Evolutionary conservation across 2,329 filamentous ascomycete genomes (phyloP), one percentile per base, ranked within the genome.

Genomic region (Penicillium sp.): DNA sequence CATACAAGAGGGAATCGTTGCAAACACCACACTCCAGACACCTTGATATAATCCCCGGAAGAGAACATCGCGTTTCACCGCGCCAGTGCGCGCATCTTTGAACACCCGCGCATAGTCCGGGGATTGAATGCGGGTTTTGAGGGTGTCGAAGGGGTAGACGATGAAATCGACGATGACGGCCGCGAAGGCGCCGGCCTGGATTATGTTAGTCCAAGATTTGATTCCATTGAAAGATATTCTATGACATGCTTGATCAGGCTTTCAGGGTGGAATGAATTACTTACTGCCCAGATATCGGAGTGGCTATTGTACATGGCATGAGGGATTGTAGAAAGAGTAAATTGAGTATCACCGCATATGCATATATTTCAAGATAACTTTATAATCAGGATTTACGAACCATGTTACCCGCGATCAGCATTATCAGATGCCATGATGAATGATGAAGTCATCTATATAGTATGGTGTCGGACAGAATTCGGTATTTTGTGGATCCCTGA

Each of bases 81-180:
- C 69, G 10, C 74, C 73, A 14, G 76, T 74, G 1, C 66, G 64
- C 11, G 72, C 71, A 65, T 81, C 67, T 44, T 72, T 76, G 58
- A 80, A 90, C 0, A 81, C 72, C 33, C 74, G 74, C 25, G 77
- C 68, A 65, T 88, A 92, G 53, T 88, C 77, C 9, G 80, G 81
- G 36, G 82, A 87, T 60, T 94, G 88, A 32, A 86, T 75, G 7
- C 88, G 77, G 6, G 88, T 95, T 61, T 95, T 95, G 54, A 95
- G 71, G 0, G 88, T 95, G 60, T 95, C 89, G 11, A 95, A 72
- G 0, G 88, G 89, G 55, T 92, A 94, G 23, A 95, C 77, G 11
- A 94, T 71, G 32, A 93, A 70, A 61, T 95, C 87, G 39, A 95
- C 84, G 1, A 83, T 82, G 59, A 94, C 87, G 16, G 87, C 89